Evolutionary conservation across 2,329 filamentous ascomycete species (phyloP).

Genomic region (Blumeriella jaapii): DNA sequence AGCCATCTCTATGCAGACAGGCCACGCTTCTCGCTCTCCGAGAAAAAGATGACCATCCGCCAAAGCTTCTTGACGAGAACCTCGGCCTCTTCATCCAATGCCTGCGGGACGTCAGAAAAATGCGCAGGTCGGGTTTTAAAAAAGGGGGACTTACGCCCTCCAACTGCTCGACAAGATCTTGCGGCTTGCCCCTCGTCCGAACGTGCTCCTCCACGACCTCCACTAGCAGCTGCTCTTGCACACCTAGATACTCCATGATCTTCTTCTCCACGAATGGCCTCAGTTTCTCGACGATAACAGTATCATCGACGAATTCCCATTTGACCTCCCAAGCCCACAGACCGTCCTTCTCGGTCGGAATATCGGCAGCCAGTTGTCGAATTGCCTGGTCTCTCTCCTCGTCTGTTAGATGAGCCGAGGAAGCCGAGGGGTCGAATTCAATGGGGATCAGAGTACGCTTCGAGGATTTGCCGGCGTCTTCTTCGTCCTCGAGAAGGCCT

Average conservation of each 20-base stretch:
- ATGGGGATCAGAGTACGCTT: constrained; percentile 73
- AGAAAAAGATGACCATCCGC: constrained; percentile 98
- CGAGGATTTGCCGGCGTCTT: constrained; percentile 57
- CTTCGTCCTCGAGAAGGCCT: constrained; percentile 88
- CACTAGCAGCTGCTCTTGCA: constrained; percentile 91
- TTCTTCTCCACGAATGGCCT: constrained; percentile 96
- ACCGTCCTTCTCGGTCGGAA: constrained; percentile 74
- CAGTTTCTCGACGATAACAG: constrained; percentile 72
- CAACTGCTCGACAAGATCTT: constrained; percentile 72
- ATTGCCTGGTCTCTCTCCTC: constrained; percentile 80
- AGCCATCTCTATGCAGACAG: constrained; percentile 52
- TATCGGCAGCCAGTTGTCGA: constrained; percentile 73
- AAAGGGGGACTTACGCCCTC: constrained; percentile 53
- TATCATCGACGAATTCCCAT: constrained; percentile 82
- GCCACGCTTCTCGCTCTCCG: constrained; percentile 84
- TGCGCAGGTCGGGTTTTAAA: not conserved
- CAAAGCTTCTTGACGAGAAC: constrained; percentile 92
- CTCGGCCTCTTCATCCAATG: constrained; percentile 89
- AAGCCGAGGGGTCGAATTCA: constrained; percentile 59
- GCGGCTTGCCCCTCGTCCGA: constrained; percentile 60
- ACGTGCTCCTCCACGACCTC: constrained; percentile 86
- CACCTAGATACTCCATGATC: constrained; percentile 89
- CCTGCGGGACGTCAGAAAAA: constrained; percentile 34
- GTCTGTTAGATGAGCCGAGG: constrained; percentile 60
- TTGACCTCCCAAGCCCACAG: constrained; percentile 89